Percentiles rank a stretch among this genome's conserved stretches.
These are phyloP conservation scores for Fragaria vesca DNA, from an alignment of 306 rosid species.

Conservation along the genomic window DNA sequence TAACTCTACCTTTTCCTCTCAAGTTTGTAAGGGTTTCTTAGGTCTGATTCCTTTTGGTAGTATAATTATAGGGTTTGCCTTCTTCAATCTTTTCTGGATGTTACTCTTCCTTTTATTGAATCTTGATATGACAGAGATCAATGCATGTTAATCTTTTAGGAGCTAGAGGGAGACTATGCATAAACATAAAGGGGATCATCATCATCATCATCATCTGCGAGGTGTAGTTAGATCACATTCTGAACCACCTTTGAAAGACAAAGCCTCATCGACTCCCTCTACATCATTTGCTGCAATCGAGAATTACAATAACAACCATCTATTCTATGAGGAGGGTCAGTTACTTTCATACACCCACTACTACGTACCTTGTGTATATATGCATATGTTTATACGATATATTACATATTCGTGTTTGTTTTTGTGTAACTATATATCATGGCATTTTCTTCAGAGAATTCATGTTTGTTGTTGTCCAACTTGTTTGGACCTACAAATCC, in stretches of 20 bases:
- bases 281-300: slow-evolving; percentile 5
- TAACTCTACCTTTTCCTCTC: background rate
- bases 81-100: background rate
- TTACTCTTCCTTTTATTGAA: background rate
- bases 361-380: background rate
- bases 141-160: background rate
- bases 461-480: background rate
- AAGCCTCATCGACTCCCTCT: slow-evolving; percentile 4
- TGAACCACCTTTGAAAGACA: slow-evolving; percentile 12
- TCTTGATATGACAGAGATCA: background rate
- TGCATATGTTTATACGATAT: background rate
- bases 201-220: background rate
- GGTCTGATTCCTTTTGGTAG: background rate
- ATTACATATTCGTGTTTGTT: background rate
- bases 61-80: background rate
- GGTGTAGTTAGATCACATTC: slow-evolving; percentile 18
- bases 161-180: background rate
- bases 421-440: too few relatives aligned
- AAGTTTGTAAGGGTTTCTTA: background rate
- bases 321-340: slow-evolving; percentile 13
- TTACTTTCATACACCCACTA: background rate
- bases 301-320: background rate
- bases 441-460: background rate
- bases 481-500: background rate
- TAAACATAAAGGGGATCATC: slow-evolving; percentile 1